Evolutionary conservation across 306 rosid species (phyloP).

Genomic region (Vigna unguiculata): DNA sequence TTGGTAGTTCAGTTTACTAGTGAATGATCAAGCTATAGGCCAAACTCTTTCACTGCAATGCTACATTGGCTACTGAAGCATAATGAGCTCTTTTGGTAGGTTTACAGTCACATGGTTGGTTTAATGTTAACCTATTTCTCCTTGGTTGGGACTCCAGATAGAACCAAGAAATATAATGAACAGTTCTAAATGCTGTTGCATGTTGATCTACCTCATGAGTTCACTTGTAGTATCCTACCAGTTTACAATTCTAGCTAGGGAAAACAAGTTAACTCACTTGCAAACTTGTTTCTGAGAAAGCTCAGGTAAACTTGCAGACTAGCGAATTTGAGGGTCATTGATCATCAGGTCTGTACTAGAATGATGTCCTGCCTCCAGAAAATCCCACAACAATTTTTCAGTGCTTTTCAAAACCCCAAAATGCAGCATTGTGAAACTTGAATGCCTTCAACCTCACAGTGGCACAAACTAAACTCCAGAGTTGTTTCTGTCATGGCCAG

Average conservation of each 20-base stretch:
- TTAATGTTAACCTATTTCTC: conserved; percentile 1
- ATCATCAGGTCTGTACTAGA: background rate
- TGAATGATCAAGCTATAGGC: conserved; percentile 15
- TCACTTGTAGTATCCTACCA: background rate
- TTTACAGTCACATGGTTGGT: background rate
- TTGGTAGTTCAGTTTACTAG: conserved; percentile 18
- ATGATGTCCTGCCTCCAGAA: background rate
- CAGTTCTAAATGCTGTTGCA: background rate
- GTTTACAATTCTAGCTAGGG: background rate
- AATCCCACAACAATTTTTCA: background rate
- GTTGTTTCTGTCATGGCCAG: no score
- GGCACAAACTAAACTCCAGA: no score
- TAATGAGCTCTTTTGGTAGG: background rate
- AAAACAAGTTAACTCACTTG: background rate
- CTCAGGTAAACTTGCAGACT: background rate
- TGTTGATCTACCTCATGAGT: background rate
- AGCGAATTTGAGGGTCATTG: no score
- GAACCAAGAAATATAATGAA: conserved; percentile 1
- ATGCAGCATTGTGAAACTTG: background rate
- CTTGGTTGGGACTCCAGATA: background rate
- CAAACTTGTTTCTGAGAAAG: background rate
- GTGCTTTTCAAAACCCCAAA: background rate
- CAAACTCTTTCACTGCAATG: conserved; percentile 14
- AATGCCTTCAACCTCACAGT: background rate
- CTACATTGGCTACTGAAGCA: background rate